Evolutionary conservation across 2,329 filamentous ascomycete genomes (phyloP).

Genomic region (Pleomassaria siparia): DNA sequence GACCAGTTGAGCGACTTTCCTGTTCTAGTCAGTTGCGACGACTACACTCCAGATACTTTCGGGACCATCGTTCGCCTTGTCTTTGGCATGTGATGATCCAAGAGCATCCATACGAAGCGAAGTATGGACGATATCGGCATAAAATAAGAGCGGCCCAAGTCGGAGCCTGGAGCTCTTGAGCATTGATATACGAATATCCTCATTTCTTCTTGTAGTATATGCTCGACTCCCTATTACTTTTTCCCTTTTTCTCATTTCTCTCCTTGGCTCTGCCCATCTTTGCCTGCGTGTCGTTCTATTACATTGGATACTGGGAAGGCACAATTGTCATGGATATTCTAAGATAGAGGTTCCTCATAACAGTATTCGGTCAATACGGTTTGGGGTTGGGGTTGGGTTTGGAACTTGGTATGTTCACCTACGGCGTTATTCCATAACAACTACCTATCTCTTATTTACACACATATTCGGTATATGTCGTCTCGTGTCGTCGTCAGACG

Average conservation of each 20-base stretch:
- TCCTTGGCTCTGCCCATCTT: not conserved
- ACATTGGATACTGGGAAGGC: conserved; percentile 4
- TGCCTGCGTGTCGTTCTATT: not conserved
- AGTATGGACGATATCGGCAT: not conserved
- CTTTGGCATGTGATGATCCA: conserved; percentile 25
- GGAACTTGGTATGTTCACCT: no score
- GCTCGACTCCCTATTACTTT: not conserved
- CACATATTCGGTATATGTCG: not conserved
- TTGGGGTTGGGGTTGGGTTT: no score
- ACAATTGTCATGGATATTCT: not conserved
- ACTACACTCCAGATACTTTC: conserved; percentile 32
- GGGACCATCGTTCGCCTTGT: conserved; percentile 26
- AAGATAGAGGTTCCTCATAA: not conserved
- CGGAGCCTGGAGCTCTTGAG: conserved; percentile 1
- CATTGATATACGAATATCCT: not conserved
- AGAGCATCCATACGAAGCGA: not conserved
- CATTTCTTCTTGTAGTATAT: conserved; percentile 1
- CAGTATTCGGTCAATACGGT: no score
- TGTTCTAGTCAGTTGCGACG: conserved; percentile 26
- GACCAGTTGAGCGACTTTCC: conserved; percentile 29
- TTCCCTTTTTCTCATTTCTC: not conserved
- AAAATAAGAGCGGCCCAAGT: not conserved
- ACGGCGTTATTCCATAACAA: not conserved
- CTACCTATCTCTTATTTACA: not conserved
- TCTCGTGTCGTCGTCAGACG: not conserved